Evolutionary conservation across 2,329 filamentous ascomycete species (phyloP), one percentile per base, ranked within the genome.

Genomic region (Colletotrichum camelliae): DNA sequence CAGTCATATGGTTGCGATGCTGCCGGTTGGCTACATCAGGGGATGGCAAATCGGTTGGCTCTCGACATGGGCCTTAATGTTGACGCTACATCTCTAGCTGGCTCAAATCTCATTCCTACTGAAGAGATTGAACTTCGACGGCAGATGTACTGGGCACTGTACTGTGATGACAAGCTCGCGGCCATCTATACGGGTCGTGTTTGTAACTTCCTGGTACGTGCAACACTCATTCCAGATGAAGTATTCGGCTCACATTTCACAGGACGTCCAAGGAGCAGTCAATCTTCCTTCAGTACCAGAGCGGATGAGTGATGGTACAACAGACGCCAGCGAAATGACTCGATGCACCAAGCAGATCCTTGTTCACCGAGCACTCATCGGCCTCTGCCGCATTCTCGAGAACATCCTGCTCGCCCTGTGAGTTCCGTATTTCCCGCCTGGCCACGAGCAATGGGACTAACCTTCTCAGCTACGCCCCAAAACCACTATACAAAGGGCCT

Each of bases 51-150:
- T 64, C 80, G 83, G 4, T 70, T 86, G 15, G 81, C 80, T 12
- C 79, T 85, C 0, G 84, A 86, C 35, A 84, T 85, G 83, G 84
- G 84, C 1, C 76, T 85, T 0, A 84, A 86, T 33, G 77, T 85
- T 15, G 83, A 85, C 33, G 78, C 81, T 2, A 77, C 79, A 1
- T 79, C 79, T 13, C 74, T 84, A 7, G 77, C 77, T 15, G 80
- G 80, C 18, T 79, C 82, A 10, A 70, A 48, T 35, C 67, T 65
- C 21, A 78, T 84, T 39, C 71, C 80, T 0, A 21, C 60, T 1
- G 78, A 81, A 21, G 83, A 85, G 62, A 79, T 81, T 24, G 80
- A 84, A 16, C 64, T 84, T 4, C 72, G 83, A 9, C 78, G 82
- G 24, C 83, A 84, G 65, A 83, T 85, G 3, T 85, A 85, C 60